Conservation (phyloP, 116 monocot genomes). For the Papilionanthe hybrid region DNA sequence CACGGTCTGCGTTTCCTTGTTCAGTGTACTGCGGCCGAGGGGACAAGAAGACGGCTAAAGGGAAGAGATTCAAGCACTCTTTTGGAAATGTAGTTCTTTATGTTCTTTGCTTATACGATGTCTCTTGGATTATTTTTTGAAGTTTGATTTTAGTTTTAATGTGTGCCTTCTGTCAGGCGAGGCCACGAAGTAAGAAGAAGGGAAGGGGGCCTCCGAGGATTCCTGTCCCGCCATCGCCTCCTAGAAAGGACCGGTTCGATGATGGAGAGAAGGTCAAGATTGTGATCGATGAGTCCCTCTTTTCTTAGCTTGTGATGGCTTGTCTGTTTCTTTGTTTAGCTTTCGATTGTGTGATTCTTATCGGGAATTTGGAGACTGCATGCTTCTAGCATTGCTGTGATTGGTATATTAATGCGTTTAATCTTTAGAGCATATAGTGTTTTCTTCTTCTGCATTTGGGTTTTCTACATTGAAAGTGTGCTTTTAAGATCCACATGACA, state of each 20-base stretch:
- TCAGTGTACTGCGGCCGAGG: conserved; percentile 82
- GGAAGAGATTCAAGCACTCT: conserved; percentile 88
- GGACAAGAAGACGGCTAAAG: conserved; percentile 68
- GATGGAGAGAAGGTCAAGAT: conserved; percentile 77
- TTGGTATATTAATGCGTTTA: neutral
- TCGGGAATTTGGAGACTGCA: neutral
- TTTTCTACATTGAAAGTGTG: neutral
- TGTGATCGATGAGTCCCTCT: conserved; percentile 62
- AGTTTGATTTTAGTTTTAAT: neutral
- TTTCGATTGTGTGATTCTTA: neutral
- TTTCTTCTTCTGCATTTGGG: neutral
- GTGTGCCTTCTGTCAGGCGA: conserved; percentile 27
- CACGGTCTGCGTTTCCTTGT: neutral
- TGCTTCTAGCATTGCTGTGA: conserved; percentile 2
- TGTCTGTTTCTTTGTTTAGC: neutral
- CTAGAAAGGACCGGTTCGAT: conserved; percentile 79
- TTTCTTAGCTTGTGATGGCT: neutral
- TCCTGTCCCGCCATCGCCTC: conserved; percentile 47
- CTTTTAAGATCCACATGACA: neutral
- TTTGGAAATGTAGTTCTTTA: conserved; percentile 62
- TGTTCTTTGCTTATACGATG: neutral
- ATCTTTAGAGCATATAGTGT: no score
- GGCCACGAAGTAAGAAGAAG: conserved; percentile 65
- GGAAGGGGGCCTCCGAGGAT: conserved; percentile 73
- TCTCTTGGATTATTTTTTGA: neutral